Evolutionary conservation across 2,329 filamentous ascomycete genomes (phyloP), one percentile per base, ranked within the genome.

Genomic region (Clonostachys rhizophaga): DNA sequence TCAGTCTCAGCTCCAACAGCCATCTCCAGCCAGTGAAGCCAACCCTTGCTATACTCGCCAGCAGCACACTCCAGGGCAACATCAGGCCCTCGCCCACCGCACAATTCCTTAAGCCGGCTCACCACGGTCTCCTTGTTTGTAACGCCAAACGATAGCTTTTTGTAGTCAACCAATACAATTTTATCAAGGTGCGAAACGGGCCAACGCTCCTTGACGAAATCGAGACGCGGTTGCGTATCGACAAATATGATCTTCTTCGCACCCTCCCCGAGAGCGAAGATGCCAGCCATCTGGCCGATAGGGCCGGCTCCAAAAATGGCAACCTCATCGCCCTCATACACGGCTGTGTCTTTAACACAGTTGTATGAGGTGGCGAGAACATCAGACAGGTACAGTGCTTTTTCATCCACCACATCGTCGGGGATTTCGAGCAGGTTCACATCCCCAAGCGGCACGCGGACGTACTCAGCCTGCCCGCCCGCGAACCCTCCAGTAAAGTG

Each of bases 401-500:
- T 91, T 71, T 95, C 91, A 58, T 95, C 90, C 0, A 89, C 87
- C 0, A 95, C 85, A 54, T 79, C 78, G 46, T 87, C 83, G 2
- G 91, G 90, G 6, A 95, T 80, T 56, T 85, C 82, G 12, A 95
- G 74, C 18, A 95, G 72, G 59, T 95, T 95, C 50, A 89, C 83
- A 55, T 94, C 87, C 30, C 83, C 90, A 33, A 84, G 79, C 0
- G 91, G 89, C 8, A 95, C 89, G 8, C 90, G 80, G 1, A 91
- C 85, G 58, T 90, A 95, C 67, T 95, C 91, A 5, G 89, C 87
- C 65, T 95, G 91, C 0, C 90, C 90, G 43, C 91, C 89, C 1
- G 89, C 89, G 60, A 92, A 95, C 0, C 91, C 91, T 7, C 89
- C 90, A 0, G 87, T 91, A 60, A 95, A 89, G 59, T 90, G 85